phyloP scores from a whole-genome alignment of 192 early-diverging fungal species.

The Backusella mclennaniae region DNA sequence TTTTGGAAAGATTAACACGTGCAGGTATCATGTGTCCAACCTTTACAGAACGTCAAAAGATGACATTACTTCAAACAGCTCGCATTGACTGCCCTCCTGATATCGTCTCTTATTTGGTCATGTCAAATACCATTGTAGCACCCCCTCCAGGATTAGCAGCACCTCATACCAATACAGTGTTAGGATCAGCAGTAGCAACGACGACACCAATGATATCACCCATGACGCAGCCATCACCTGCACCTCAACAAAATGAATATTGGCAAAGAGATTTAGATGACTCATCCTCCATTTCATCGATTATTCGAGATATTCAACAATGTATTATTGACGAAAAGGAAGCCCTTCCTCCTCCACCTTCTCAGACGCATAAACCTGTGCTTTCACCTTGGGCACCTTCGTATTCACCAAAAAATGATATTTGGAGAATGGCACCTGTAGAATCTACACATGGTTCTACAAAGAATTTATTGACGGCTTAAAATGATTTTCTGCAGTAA shows the following conservation, averaged over 20 bases:
- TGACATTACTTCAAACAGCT: conserved; percentile 21
- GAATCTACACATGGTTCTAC: not conserved
- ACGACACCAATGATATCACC: not conserved
- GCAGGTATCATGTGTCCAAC: conserved; percentile 65
- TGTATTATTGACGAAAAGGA: not conserved
- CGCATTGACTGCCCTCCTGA: conserved; percentile 14
- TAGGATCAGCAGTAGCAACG: not conserved
- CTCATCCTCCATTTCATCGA: not conserved
- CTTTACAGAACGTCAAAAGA: conserved; percentile 77
- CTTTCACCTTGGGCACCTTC: conserved; percentile 16
- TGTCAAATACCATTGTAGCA: not conserved
- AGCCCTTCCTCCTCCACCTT: not conserved
- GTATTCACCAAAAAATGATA: conserved; percentile 7
- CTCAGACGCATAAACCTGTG: not conserved
- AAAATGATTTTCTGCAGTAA: not conserved
- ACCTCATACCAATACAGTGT: not conserved
- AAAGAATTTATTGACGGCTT: not conserved
- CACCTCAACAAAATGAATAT: not conserved
- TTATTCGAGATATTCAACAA: not conserved
- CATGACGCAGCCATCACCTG: not conserved
- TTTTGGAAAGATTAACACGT: conserved; percentile 56
- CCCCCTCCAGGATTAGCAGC: not conserved
- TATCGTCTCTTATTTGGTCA: not conserved
- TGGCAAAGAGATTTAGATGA: not conserved
- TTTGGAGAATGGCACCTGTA: conserved; percentile 4